Percentiles rank a stretch among this genome's conserved stretches.
phyloP scores from a whole-genome alignment of 2,329 filamentous ascomycete genomes.

The Neopestalotiopsis sp. region DNA sequence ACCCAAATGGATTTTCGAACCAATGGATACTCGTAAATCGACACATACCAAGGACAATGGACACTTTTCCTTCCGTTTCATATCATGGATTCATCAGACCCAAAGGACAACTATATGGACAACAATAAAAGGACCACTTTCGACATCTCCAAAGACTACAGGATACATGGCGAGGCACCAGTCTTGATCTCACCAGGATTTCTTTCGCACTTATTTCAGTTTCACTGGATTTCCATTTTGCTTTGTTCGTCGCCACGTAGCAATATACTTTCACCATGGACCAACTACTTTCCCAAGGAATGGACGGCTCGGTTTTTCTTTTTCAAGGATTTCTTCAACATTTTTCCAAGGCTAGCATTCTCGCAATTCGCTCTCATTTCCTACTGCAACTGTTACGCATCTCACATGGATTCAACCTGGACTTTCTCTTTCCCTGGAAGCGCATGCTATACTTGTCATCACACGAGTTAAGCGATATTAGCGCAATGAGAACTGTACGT shows the following conservation, averaged over 20 bases:
- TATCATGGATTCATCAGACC: constrained; percentile 1
- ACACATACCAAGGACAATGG: constrained; percentile 2
- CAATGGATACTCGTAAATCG: constrained; percentile 8
- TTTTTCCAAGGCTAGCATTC: background rate
- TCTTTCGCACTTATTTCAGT: background rate
- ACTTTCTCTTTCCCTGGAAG: background rate
- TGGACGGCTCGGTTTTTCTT: background rate
- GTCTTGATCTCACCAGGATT: background rate
- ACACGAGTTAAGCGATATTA: background rate
- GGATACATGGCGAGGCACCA: background rate
- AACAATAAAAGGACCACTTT: background rate
- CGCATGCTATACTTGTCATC: constrained; percentile 8
- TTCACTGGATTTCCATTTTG: background rate
- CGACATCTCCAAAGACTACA: background rate
- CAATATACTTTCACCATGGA: background rate
- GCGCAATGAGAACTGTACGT: constrained; percentile 8
- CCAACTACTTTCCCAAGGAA: background rate
- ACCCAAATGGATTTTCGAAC: background rate
- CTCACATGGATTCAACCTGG: background rate
- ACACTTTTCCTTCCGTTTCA: constrained; percentile 8
- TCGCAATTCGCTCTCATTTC: constrained; percentile 1
- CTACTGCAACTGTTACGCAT: no score
- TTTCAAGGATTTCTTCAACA: background rate
- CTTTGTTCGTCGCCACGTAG: background rate
- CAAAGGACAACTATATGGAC: background rate